Percentiles rank a stretch among this genome's conserved stretches.
Evolutionary conservation across 2,329 filamentous ascomycete genomes (phyloP).

Genomic region (Neofusicoccum laricinum): DNA sequence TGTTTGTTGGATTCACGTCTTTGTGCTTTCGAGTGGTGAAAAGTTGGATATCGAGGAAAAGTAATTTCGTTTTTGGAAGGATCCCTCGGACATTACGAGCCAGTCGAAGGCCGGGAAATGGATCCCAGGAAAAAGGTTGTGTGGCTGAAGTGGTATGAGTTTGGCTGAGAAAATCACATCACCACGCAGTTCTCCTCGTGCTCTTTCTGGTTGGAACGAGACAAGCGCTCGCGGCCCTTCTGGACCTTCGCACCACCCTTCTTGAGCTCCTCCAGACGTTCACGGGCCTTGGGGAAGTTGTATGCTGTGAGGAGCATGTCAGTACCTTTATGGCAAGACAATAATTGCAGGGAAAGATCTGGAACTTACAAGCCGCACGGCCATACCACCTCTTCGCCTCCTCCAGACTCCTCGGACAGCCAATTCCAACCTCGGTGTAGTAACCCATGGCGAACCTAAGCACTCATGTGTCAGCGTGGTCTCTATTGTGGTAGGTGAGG

Average conservation of each 20-base stretch:
- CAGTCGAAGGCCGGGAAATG: too few relatives aligned
- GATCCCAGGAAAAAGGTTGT: neutral
- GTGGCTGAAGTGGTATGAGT: too few relatives aligned
- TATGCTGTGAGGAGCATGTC: slow-evolving; percentile 60
- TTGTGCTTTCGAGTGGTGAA: neutral
- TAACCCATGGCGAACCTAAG: slow-evolving; percentile 86
- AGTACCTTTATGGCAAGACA: slow-evolving; percentile 5
- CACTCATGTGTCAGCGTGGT: too few relatives aligned
- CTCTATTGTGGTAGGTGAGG: too few relatives aligned
- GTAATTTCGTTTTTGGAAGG: neutral
- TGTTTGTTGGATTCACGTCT: neutral
- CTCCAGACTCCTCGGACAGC: slow-evolving; percentile 78
- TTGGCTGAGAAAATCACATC: slow-evolving; percentile 55
- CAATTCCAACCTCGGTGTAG: slow-evolving; percentile 93
- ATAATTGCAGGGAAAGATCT: neutral
- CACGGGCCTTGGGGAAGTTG: slow-evolving; percentile 89
- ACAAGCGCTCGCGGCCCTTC: slow-evolving; percentile 74
- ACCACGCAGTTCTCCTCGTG: slow-evolving; percentile 85
- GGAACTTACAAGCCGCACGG: slow-evolving; percentile 82
- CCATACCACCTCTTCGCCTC: slow-evolving; percentile 99
- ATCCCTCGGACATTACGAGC: neutral
- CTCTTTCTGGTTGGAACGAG: slow-evolving; percentile 76
- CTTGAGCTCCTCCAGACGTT: slow-evolving; percentile 89
- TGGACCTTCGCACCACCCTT: slow-evolving; percentile 69
- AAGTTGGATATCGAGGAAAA: neutral